A percentile compares a stretch with the other conserved stretches of the same genome.
Evolutionary conservation across 306 rosid genomes (phyloP).

Genomic region (Vigna reflexopilosa): DNA sequence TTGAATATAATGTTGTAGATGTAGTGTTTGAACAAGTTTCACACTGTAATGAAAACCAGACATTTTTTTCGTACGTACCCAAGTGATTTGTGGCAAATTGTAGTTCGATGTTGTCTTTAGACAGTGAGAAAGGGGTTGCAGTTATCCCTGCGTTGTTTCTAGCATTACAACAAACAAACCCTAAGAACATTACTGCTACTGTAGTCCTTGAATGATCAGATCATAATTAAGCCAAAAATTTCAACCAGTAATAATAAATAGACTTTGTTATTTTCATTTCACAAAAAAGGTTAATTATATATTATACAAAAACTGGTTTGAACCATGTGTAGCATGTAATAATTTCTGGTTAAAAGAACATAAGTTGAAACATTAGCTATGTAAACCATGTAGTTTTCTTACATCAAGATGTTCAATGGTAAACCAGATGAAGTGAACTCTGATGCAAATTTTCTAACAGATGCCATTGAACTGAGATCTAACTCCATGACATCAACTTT

Average conservation of each 20-base stretch:
- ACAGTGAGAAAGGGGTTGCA: constrained; percentile 72
- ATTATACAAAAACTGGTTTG: too few relatives aligned
- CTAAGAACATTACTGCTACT: constrained; percentile 16
- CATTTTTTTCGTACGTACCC: constrained; percentile 50
- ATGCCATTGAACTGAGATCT: constrained; percentile 74
- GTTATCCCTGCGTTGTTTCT: constrained; percentile 92
- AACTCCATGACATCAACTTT: constrained; percentile 80
- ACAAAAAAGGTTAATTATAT: too few relatives aligned
- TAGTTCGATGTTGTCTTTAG: constrained; percentile 80
- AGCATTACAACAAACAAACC: constrained; percentile 42
- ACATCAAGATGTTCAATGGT: constrained; percentile 84
- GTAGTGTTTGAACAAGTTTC: background rate
- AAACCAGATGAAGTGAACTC: constrained; percentile 58
- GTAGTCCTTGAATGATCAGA: background rate
- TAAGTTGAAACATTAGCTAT: background rate
- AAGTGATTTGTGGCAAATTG: constrained; percentile 88
- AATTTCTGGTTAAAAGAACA: background rate
- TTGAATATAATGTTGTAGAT: too few relatives aligned
- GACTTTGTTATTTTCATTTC: too few relatives aligned
- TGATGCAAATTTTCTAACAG: constrained; percentile 76
- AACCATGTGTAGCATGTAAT: too few relatives aligned
- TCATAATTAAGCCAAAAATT: background rate
- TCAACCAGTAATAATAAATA: background rate
- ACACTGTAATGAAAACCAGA: background rate
- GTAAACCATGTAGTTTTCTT: constrained; percentile 45